Base-by-base conservation (phyloP, 2,329 filamentous ascomycete genomes). In the Microdochium nivale region DNA sequence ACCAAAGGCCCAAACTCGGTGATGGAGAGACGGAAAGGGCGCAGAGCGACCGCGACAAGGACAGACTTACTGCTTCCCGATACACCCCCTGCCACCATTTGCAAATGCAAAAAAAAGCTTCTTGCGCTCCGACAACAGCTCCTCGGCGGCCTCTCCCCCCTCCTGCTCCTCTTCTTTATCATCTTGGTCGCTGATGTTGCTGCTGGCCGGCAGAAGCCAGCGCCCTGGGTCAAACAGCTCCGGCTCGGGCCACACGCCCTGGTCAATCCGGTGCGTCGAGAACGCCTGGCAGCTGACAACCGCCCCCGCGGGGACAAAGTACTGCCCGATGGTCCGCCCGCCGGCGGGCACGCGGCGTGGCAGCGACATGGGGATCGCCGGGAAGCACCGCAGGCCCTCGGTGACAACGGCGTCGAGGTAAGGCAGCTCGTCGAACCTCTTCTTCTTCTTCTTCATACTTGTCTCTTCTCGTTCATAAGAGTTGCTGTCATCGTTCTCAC, bases 201-300 rank as follows among this genome's bases (percentile, higher is more conserved):
- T n/a, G n/a, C n/a, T n/a, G n/a, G n/a, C n/a, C n/a, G n/a, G n/a
- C n/a, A n/a, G n/a, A n/a, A 96, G 79, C 91, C 91, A 96, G 58
- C 92, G 79, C 52, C 92, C 87, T 0, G 91, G 91, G 49, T 84
- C 76, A 62, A 91, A 96, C 5, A 67, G 69, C 54, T 95, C 87
- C 0, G 90, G 87, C 44, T 90, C 78, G 1, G 86, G 83, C 64
- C 95, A 97, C 1, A 90, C 85, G 52, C 83, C 76, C 11, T 69
- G 64, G 56, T 85, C 78, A 52, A 81, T 70, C 21, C 77, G 75
- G 56, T 85, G 79, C 32, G 83, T 71, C 11, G 80, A 83, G 60
- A 76, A 80, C 1, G 81, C 76, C 64, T 85, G 81, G 55, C 76
- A 77, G 61, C 81, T 83, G 49, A 83, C 81, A 40, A 81, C 72